A percentile compares a stretch with the other conserved stretches of the same genome.
Evolutionary conservation across 441 rosid species (phyloP).

Genomic region (Adansonia gregorii): DNA sequence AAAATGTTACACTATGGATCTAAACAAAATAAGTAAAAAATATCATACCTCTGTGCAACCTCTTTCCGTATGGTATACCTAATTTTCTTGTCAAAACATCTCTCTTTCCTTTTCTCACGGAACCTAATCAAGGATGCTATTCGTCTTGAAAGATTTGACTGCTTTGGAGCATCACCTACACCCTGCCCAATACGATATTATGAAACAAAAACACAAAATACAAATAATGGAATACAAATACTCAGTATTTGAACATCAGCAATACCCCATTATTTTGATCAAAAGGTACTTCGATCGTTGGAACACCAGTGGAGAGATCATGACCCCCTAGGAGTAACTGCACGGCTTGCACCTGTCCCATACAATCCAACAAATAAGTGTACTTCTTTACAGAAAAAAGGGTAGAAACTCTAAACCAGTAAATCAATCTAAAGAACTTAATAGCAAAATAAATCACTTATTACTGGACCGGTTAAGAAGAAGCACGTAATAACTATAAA

Average conservation of each 20-base stretch:
- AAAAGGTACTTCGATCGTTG: slow-evolving; percentile 52
- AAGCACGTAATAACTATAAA: background rate
- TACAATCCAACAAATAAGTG: slow-evolving; percentile 26
- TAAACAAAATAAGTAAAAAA: background rate
- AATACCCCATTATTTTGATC: slow-evolving; percentile 58
- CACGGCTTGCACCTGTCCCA: slow-evolving; percentile 69
- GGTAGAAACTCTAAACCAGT: background rate
- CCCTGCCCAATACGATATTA: slow-evolving; percentile 42
- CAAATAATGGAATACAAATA: slow-evolving; percentile 9
- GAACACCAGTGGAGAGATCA: slow-evolving; percentile 58
- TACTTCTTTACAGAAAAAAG: slow-evolving; percentile 9
- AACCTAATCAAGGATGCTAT: slow-evolving; percentile 81
- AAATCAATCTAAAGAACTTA: slow-evolving; percentile 1
- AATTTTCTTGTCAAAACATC: slow-evolving; percentile 85
- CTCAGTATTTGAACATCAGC: slow-evolving; percentile 11
- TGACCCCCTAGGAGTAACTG: slow-evolving; percentile 67
- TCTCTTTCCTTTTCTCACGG: slow-evolving; percentile 79
- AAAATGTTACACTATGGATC: slow-evolving; percentile 1
- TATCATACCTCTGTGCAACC: slow-evolving; percentile 63
- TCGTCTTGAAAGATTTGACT: slow-evolving; percentile 66
- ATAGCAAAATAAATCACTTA: background rate
- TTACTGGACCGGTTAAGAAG: background rate
- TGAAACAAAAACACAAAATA: slow-evolving; percentile 25
- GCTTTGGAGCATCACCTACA: slow-evolving; percentile 49
- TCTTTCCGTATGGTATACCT: slow-evolving; percentile 76